Conservation (phyloP, 1,284 basidiomycete species). For the Tausonia pullulans region DNA sequence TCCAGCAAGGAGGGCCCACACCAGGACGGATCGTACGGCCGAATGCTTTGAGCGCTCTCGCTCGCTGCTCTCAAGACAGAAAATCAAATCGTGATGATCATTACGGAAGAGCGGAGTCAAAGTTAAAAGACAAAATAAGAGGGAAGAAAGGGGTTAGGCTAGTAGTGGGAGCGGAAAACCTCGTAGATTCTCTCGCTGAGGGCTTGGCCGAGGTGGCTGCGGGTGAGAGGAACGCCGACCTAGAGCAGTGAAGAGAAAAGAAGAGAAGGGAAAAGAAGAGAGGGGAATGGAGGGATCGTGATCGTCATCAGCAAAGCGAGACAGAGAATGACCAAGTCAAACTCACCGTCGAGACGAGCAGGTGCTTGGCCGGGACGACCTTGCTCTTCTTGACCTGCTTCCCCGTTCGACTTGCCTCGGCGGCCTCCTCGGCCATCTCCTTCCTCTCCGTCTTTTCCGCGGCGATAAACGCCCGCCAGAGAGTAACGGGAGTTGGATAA, state of each 20-base stretch:
- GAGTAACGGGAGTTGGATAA: slow-evolving; percentile 38
- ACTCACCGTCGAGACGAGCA: background rate
- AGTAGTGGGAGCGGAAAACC: background rate
- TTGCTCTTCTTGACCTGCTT: background rate
- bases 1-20: background rate
- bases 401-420: background rate
- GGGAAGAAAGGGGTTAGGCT: background rate
- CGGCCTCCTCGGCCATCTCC: background rate
- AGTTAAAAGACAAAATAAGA: background rate
- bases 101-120: background rate
- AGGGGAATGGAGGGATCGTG: too few relatives aligned
- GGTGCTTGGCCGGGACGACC: background rate
- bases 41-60: background rate
- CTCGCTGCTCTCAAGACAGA: too few relatives aligned
- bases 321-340: background rate
- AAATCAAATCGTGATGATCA: background rate
- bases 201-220: background rate
- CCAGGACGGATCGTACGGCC: background rate
- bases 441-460: slow-evolving; percentile 18
- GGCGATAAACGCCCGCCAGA: slow-evolving; percentile 34
- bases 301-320: too few relatives aligned
- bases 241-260: too few relatives aligned
- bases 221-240: background rate
- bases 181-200: background rate
- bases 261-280: too few relatives aligned